Conservation (phyloP, 129 eudicot species). For the Chrysanthemum lavandulifolium region DNA sequence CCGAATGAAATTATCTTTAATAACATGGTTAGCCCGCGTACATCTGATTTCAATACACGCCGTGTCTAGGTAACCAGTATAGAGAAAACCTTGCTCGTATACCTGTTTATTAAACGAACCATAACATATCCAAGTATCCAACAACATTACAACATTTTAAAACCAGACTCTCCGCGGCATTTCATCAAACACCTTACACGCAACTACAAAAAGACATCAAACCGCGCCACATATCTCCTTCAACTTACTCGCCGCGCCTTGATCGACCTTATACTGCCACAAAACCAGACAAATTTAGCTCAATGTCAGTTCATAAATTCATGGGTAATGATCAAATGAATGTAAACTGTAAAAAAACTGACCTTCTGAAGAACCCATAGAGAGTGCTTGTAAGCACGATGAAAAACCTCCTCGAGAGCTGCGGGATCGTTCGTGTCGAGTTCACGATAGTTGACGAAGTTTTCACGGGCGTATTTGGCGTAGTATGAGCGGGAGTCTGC, state of each 20-base stretch:
- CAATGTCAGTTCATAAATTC: neutral
- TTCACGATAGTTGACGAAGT: constrained; percentile 85
- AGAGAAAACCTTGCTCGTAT: too few relatives aligned
- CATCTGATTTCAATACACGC: too few relatives aligned
- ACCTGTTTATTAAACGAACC: neutral
- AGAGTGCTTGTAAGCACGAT: constrained; percentile 73
- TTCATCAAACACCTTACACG: constrained; percentile 45
- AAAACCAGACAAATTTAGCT: neutral
- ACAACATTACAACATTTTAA: neutral
- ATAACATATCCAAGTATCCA: neutral
- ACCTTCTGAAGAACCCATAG: constrained; percentile 95
- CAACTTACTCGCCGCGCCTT: constrained; percentile 70
- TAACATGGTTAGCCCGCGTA: too few relatives aligned
- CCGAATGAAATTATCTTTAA: too few relatives aligned
- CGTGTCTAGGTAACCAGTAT: too few relatives aligned
- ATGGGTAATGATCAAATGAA: neutral
- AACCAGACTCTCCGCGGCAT: constrained; percentile 33
- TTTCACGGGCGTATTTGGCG: constrained; percentile 91
- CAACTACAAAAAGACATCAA: constrained; percentile 25
- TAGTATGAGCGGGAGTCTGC: constrained; percentile 73
- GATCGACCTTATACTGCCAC: constrained; percentile 70
- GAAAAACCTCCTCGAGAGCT: constrained; percentile 64
- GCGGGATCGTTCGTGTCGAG: constrained; percentile 54
- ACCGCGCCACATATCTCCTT: constrained; percentile 51
- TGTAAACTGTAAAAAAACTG: neutral